Base-by-base conservation (phyloP, 2,329 filamentous ascomycete genomes). In the Epichloe glyceriae region DNA sequence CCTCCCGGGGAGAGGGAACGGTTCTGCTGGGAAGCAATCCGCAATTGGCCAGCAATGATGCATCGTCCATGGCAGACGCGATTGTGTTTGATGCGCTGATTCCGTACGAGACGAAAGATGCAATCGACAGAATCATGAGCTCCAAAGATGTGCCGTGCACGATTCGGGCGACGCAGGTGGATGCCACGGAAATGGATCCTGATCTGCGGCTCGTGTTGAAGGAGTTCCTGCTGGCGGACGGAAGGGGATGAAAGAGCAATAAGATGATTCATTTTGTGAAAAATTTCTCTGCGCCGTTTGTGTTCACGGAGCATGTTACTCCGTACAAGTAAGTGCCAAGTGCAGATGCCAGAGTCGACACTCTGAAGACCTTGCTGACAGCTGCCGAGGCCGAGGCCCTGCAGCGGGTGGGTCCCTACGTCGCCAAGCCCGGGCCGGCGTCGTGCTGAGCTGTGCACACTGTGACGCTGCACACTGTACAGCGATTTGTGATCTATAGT, bases 181-280 rank as follows among this genome's bases (percentile, higher is more conserved):
- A 57, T 33, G 54, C 57, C 15, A 45, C 57, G 30, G 56, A 58
- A 11, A 59, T 59, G 55, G 56, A 58, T 19, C 17, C 50, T 4
- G 57, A 58, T 26, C 30, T 59, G 40, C 49, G 55, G 7, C 53
- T 54, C 22, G 47, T 58, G 26, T 33, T 59, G 43, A 51, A 50
- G 14, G 57, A 59, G 20, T 50, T 57, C 12, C 42, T 59, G 45
- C 41, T 59, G 39, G 57, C 56, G 0, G 53, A 59, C 10, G n/a
- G 39, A 22, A 19, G 47, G 38, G 7, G 26, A 17, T 42, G n/a
- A 48, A 7, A 39, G 26, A 30, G 8, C 30, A 30, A 11, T 4
- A 30, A 10, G 30, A 30, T 30, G 8, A 30, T 11, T 30, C 30
- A 11, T 10, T 30, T 10, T 0, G 8, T 10, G 26, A 10, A 30